Conservation (phyloP, 2,329 filamentous ascomycete species). For the Penicillium sp. region DNA sequence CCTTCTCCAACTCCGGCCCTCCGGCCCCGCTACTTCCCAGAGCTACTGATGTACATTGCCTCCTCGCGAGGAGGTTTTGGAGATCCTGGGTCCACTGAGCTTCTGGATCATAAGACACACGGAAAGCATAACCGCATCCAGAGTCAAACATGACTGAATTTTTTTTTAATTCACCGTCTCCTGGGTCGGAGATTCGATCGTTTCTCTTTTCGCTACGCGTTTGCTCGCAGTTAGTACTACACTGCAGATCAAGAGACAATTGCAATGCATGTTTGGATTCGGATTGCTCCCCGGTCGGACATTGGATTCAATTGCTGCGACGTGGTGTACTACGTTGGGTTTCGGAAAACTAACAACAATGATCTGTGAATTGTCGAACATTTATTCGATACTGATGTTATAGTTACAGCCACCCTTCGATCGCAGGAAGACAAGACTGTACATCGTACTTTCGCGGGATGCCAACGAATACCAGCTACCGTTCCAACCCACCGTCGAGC, state of each 20-base stretch:
- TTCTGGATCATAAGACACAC: background rate
- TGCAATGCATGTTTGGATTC: background rate
- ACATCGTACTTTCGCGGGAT: background rate
- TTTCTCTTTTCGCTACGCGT: background rate
- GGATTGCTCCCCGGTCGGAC: background rate
- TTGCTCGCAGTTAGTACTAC: no score
- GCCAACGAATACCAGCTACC: background rate
- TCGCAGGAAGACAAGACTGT: background rate
- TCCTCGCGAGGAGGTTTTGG: constrained; percentile 22
- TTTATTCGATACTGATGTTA: background rate
- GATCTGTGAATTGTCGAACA: background rate
- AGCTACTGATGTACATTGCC: background rate
- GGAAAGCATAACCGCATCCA: background rate
- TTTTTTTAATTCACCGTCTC: background rate
- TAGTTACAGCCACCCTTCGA: background rate
- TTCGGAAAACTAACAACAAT: background rate
- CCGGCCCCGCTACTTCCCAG: constrained; percentile 10
- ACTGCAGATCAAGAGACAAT: background rate
- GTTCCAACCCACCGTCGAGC: background rate
- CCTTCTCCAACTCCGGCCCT: constrained; percentile 17
- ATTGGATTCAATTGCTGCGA: background rate
- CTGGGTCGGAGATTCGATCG: no score
- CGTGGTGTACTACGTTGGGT: background rate
- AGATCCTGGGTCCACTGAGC: constrained; percentile 14
- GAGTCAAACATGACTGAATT: background rate